These are phyloP conservation scores for Apiotrichum akiyoshidainum DNA, from an alignment of 1,284 basidiomycete genomes.

Conservation along the genomic window DNA sequence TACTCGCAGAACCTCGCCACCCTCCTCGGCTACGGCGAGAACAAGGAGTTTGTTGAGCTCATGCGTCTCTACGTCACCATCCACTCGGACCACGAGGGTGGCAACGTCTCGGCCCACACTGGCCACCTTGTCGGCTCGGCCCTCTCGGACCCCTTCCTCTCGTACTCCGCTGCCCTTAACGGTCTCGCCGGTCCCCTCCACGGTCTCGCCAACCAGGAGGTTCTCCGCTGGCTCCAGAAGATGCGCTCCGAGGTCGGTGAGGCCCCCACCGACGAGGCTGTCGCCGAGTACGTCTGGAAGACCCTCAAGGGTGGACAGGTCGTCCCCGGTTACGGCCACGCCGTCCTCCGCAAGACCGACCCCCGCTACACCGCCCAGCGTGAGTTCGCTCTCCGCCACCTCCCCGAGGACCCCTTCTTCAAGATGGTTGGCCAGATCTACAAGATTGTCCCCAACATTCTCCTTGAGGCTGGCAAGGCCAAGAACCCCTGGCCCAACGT, in stretches of 20 bases:
- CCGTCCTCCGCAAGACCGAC: slow-evolving; percentile 94
- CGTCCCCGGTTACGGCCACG: slow-evolving; percentile 93
- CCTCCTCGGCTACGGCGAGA: slow-evolving; percentile 89
- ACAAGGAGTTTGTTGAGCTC: slow-evolving; percentile 85
- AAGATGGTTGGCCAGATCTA: slow-evolving; percentile 90
- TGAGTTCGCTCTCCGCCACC: slow-evolving; percentile 86
- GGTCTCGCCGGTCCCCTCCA: slow-evolving; percentile 97
- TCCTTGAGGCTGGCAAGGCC: slow-evolving; percentile 89
- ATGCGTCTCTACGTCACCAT: slow-evolving; percentile 97
- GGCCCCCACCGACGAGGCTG: slow-evolving; percentile 73
- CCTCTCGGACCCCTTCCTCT: slow-evolving; percentile 95
- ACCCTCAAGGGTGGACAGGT: slow-evolving; percentile 88
- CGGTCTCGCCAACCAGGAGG: slow-evolving; percentile 91
- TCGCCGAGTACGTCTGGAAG: slow-evolving; percentile 89
- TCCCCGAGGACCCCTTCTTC: slow-evolving; percentile 83
- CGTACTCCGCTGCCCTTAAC: slow-evolving; percentile 88
- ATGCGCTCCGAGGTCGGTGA: slow-evolving; percentile 83
- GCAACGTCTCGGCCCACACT: slow-evolving; percentile 96
- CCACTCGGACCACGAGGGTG: slow-evolving; percentile 98
- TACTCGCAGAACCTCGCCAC: slow-evolving; percentile 90
- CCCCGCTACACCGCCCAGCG: slow-evolving; percentile 95
- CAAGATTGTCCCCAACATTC: slow-evolving; percentile 86
- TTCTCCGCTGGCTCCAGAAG: slow-evolving; percentile 79
- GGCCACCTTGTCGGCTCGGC: slow-evolving; percentile 96
- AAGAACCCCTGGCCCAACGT: slow-evolving; percentile 81